phyloP scores from a whole-genome alignment of 257 asterid genomes.

The Solanum stenotomum region DNA sequence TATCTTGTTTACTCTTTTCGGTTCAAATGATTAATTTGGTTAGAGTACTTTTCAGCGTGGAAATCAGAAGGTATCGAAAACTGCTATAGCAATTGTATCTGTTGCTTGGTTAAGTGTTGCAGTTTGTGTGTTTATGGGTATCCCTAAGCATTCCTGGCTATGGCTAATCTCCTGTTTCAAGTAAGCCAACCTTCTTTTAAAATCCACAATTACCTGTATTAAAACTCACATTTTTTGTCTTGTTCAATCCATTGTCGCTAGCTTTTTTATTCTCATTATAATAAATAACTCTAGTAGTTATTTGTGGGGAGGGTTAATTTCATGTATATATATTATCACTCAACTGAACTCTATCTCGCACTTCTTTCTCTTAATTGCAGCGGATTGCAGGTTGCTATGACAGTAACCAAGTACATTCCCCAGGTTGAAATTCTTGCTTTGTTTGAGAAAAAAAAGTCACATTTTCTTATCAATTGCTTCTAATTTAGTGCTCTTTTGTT shows the following conservation, averaged over 20 bases:
- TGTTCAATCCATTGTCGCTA: neutral
- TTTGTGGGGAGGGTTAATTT: neutral
- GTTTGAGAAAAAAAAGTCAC: neutral
- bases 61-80: conserved; percentile 63
- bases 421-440: conserved; percentile 39
- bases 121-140: conserved; percentile 51
- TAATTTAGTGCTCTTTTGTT: neutral
- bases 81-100: conserved; percentile 30
- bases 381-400: conserved; percentile 77
- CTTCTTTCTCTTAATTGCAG: conserved; percentile 27
- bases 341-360: neutral
- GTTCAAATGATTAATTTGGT: neutral
- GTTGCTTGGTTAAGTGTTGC: conserved; percentile 63
- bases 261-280: neutral
- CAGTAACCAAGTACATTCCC: conserved; percentile 83
- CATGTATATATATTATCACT: neutral
- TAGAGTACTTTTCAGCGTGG: conserved; percentile 51
- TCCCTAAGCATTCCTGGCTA: conserved; percentile 79
- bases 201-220: neutral
- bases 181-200: conserved; percentile 33
- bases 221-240: neutral
- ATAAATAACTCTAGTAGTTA: neutral
- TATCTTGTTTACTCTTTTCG: neutral
- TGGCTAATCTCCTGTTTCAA: conserved; percentile 87
- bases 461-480: neutral